Evolutionary conservation across 768 basidiomycete genomes (phyloP).

Genomic region (Austroboletus eburneus): DNA sequence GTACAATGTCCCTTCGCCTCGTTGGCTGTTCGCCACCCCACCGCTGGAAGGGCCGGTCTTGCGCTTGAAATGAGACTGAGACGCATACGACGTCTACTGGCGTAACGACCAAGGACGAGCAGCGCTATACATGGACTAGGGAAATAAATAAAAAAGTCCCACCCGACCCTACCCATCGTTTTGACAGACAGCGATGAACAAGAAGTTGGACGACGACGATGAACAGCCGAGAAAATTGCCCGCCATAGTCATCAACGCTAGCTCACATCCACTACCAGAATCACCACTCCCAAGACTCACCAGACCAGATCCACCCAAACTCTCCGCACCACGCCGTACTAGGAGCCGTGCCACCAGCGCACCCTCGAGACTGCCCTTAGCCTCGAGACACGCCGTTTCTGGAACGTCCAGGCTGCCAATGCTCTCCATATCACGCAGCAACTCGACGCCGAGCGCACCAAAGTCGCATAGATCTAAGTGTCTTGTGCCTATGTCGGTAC

Average conservation of each 20-base stretch:
- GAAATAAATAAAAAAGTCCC: too few relatives aligned
- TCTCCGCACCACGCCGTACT: constrained; percentile 33
- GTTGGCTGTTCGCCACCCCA: constrained; percentile 19
- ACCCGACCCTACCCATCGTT: too few relatives aligned
- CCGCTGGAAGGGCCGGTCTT: constrained; percentile 11
- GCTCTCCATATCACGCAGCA: too few relatives aligned
- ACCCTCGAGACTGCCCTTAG: constrained; percentile 42
- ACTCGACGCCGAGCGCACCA: too few relatives aligned
- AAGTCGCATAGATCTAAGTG: too few relatives aligned
- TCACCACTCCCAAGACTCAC: constrained; percentile 40
- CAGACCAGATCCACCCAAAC: constrained; percentile 45
- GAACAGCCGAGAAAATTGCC: constrained; percentile 67
- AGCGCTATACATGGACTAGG: too few relatives aligned
- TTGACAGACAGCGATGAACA: too few relatives aligned
- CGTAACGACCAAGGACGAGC: too few relatives aligned
- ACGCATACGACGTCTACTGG: constrained; percentile 17
- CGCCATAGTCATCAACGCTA: constrained; percentile 48
- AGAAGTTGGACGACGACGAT: constrained; percentile 43
- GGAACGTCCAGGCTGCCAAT: too few relatives aligned
- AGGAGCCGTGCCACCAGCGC: constrained; percentile 67
- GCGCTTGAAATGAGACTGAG: constrained; percentile 19
- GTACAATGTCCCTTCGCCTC: constrained; percentile 24
- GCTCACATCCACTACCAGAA: constrained; percentile 45
- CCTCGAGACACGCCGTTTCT: constrained; percentile 19
- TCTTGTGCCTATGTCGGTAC: too few relatives aligned